Conservation (phyloP, 2,329 filamentous ascomycete species). For the Cladophialophora immunda region DNA sequence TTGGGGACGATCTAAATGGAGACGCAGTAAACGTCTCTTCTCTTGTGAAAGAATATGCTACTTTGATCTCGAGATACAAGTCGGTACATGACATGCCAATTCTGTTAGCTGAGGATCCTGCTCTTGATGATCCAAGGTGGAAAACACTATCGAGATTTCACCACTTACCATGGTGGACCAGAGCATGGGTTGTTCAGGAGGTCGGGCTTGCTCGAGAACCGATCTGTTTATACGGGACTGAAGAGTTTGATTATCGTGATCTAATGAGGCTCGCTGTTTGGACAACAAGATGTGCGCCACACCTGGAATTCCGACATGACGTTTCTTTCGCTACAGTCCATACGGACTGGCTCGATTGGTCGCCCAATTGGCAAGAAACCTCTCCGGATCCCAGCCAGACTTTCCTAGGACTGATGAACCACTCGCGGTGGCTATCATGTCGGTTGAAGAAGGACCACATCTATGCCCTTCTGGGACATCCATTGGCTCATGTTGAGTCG, state of each 20-base stretch:
- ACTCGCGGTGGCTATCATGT: constrained; percentile 13
- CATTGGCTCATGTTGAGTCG: constrained; percentile 5
- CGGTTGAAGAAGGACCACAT: constrained; percentile 23
- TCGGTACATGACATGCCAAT: constrained; percentile 16
- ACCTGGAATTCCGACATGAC: constrained; percentile 12
- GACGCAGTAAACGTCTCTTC: constrained; percentile 21
- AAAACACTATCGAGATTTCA: constrained; percentile 21
- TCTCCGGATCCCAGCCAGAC: constrained; percentile 8
- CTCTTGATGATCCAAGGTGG: constrained; percentile 24
- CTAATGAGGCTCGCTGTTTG: constrained; percentile 22
- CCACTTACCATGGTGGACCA: constrained; percentile 20
- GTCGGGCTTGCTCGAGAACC: constrained; percentile 25
- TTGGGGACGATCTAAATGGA: constrained; percentile 37
- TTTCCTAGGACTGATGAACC: constrained; percentile 19
- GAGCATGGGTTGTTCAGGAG: constrained; percentile 35
- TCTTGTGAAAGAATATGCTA: constrained; percentile 23
- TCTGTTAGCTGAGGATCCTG: constrained; percentile 1
- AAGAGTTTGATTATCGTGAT: constrained; percentile 17
- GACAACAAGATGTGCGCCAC: constrained; percentile 21
- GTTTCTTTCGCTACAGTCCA: constrained; percentile 22
- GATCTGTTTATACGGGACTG: constrained; percentile 1
- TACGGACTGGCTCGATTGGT: constrained; percentile 29
- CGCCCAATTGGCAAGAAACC: constrained; percentile 9
- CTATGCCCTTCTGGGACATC: constrained; percentile 30
- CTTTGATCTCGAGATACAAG: not conserved